phyloP scores from a whole-genome alignment of 2,329 filamentous ascomycete genomes.

The Verticillium dahliae region DNA sequence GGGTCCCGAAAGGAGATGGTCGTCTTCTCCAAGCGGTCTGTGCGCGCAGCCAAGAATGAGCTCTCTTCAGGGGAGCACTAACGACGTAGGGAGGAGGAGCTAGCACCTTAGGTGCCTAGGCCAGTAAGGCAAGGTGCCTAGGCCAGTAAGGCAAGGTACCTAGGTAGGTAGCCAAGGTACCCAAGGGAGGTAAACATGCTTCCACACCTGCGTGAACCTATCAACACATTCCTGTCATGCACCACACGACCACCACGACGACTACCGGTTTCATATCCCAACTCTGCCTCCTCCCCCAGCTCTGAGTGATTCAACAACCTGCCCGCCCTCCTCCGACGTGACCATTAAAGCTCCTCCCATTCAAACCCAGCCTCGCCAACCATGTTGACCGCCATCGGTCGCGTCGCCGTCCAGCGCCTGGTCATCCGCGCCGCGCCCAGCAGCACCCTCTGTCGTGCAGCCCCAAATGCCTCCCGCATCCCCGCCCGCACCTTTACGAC shows the following conservation, averaged over 20 bases:
- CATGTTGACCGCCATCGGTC: slow-evolving; percentile 36
- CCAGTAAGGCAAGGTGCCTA: no score
- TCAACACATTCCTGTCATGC: not conserved
- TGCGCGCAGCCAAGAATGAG: no score
- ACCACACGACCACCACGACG: not conserved
- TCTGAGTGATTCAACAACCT: not conserved
- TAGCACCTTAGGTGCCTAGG: no score
- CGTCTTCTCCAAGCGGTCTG: no score
- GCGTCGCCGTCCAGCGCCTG: slow-evolving; percentile 29
- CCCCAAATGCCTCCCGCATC: slow-evolving; percentile 2
- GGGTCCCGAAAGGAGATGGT: no score
- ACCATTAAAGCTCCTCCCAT: not conserved
- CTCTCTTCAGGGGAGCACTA: no score
- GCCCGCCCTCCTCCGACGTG: not conserved
- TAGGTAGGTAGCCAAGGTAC: no score
- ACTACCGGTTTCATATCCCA: not conserved
- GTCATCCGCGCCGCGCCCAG: slow-evolving; percentile 14
- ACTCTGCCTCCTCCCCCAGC: not conserved
- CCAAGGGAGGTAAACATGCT: no score
- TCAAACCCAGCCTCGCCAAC: not conserved
- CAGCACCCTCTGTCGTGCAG: slow-evolving; percentile 15
- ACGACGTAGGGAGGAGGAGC: no score
- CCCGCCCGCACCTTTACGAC: slow-evolving; percentile 22
- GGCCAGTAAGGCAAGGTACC: no score
- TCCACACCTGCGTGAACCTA: no score